Evolutionary conservation across 352 stramenopile genomes (phyloP), one percentile per base, ranked within the genome.

Genomic region (Globisporangium viniferum): DNA sequence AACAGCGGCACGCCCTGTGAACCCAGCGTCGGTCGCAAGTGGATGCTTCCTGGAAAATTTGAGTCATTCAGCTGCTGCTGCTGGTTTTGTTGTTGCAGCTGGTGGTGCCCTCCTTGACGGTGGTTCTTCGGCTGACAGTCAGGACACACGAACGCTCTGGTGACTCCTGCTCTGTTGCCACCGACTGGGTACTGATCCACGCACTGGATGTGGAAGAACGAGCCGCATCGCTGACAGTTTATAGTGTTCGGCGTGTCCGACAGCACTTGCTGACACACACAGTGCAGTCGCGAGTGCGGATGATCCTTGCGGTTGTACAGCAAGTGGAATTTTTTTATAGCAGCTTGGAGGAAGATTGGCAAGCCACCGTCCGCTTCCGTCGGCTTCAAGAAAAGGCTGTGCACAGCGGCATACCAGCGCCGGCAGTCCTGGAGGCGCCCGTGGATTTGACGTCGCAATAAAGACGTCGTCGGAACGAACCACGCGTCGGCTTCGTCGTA

Each of bases 201-300:
- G 59, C 87, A 95, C 36, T 80, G 67, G 2, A 69, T 74, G 66
- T 95, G 87, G 60, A 89, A 93, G 59, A 86, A 72, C 0, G 66
- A 65, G 7, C 76, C 62, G 53, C 87, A 95, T 4, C 70, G 70
- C 29, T 74, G 68, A 62, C 87, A 95, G 20, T 75, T 65, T 22
- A 90, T 64, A 27, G 88, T 69, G 9, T 73, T 75, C 4, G 81
- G 72, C n/a, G 78, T 71, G 14, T 89, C 80, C 51, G 66, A 84
- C 41, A 89, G 66, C 22, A 91, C 74, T 62, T 95, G 88, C 18
- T 91, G 70, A 48, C 88, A 94, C 2, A 94, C 75, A 59, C 88
- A 95, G 49, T 88, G 75, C 54, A 92, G 22, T 8, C 70, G 70
- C 24, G 66, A 77, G 54, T 78, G 72, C 33, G 59, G 39, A 33